Conservation (phyloP, 257 asterid genomes). For the Lithospermum erythrorhizon region DNA sequence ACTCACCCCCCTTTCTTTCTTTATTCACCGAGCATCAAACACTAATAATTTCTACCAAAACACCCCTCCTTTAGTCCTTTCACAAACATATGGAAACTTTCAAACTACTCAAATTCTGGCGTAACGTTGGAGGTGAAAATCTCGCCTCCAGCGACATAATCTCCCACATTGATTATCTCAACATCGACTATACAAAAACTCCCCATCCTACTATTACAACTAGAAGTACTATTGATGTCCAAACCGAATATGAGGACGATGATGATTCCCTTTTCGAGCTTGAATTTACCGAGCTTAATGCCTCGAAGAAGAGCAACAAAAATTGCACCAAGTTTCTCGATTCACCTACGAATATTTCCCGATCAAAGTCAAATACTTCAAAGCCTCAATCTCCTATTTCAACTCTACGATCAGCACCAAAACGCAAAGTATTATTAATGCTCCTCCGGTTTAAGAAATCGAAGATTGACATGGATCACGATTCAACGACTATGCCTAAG, state of each 20-base stretch:
- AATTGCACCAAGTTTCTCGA: conserved; percentile 13
- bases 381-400: conserved; percentile 42
- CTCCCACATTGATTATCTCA: conserved; percentile 18
- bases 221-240: conserved; percentile 10
- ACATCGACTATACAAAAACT: background rate
- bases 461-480: conserved; percentile 19
- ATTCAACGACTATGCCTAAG: conserved; percentile 8
- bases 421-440: conserved; percentile 38
- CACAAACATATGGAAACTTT: conserved; percentile 50
- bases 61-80: background rate
- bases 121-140: conserved; percentile 12
- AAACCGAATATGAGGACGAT: conserved; percentile 29
- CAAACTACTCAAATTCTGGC: conserved; percentile 51
- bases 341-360: conserved; percentile 32
- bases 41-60: too few species aligned
- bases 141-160: conserved; percentile 9
- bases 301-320: conserved; percentile 5
- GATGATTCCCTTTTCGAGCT: conserved; percentile 68
- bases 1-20: background rate
- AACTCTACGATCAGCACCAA: conserved; percentile 48
- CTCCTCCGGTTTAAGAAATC: conserved; percentile 44
- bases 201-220: conserved; percentile 4
- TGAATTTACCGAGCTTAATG: conserved; percentile 37
- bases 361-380: conserved; percentile 10
- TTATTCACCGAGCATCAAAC: too few species aligned